Conservation (phyloP, 2,329 filamentous ascomycete species). For the Stemphylium lycopersici region DNA sequence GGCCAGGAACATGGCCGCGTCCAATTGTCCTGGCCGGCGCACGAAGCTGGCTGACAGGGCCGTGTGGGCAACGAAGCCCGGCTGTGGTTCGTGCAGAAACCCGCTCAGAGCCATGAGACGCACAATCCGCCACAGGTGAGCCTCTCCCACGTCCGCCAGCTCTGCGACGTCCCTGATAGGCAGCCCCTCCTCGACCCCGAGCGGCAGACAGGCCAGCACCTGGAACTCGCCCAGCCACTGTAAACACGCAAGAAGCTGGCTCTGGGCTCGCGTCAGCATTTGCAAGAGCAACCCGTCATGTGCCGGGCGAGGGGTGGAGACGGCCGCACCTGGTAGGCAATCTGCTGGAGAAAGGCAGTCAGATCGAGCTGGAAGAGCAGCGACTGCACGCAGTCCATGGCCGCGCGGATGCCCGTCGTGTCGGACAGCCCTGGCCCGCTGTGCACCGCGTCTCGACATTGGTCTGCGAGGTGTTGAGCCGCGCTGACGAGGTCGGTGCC, state of each 20-base stretch:
- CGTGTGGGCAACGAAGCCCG: conserved; percentile 44
- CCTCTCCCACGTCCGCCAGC: conserved; percentile 48
- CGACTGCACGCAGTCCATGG: neutral
- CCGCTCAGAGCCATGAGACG: conserved; percentile 17
- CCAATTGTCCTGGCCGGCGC: conserved; percentile 39
- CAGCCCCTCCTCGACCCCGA: conserved; percentile 18
- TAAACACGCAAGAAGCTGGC: neutral
- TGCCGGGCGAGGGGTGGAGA: no score
- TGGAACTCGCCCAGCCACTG: neutral
- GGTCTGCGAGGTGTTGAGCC: neutral
- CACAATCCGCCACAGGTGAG: conserved; percentile 46
- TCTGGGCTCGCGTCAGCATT: neutral
- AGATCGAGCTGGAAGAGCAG: neutral
- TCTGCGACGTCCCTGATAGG: conserved; percentile 51
- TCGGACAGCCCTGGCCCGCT: neutral
- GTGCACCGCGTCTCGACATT: neutral
- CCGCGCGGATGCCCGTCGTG: neutral
- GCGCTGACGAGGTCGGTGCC: neutral
- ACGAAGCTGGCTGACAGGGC: conserved; percentile 49
- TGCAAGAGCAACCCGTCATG: no score
- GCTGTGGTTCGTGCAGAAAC: conserved; percentile 13
- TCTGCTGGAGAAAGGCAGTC: neutral
- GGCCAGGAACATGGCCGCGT: conserved; percentile 50
- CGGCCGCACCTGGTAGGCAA: neutral
- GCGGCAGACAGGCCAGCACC: neutral